Evolutionary conservation across 2,329 filamentous ascomycete genomes (phyloP).

Genomic region (Cryoendolithus antarcticus): DNA sequence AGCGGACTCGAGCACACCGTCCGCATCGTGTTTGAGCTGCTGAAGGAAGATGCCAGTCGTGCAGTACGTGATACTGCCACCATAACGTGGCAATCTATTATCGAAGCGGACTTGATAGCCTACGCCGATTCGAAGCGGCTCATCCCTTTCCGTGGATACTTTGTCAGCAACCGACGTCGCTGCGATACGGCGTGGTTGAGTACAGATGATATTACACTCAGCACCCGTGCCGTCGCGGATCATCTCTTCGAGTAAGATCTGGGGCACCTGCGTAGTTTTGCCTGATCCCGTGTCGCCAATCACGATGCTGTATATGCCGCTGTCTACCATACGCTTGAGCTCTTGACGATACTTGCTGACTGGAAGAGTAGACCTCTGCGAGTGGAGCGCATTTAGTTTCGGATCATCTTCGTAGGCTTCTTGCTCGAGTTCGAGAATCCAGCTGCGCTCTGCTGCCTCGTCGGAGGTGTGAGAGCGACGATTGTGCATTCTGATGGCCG

Average conservation of each 20-base stretch:
- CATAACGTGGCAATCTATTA: conserved; percentile 18
- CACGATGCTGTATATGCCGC: conserved; percentile 33
- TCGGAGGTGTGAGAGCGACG: too few species aligned
- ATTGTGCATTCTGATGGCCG: too few species aligned
- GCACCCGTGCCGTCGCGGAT: conserved; percentile 28
- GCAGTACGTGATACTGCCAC: conserved; percentile 36
- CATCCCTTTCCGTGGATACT: conserved; percentile 35
- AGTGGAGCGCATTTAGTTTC: too few species aligned
- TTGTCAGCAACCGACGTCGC: conserved; percentile 34
- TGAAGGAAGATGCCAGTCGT: conserved; percentile 38
- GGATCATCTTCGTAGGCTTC: too few species aligned
- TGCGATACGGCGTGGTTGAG: conserved; percentile 37
- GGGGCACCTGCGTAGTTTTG: conserved; percentile 41
- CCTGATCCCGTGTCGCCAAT: conserved; percentile 35
- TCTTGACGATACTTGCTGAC: neutral
- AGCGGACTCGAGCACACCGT: conserved; percentile 27
- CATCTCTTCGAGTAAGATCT: conserved; percentile 39
- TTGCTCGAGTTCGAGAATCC: too few species aligned
- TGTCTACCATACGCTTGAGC: conserved; percentile 21
- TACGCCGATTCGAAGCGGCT: conserved; percentile 29
- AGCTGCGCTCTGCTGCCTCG: too few species aligned
- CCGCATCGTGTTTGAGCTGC: conserved; percentile 29
- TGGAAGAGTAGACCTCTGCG: too few species aligned
- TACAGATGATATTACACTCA: conserved; percentile 37
- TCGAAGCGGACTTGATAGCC: conserved; percentile 38